Percentiles rank a stretch among this genome's conserved stretches.
These are phyloP conservation scores for Moelleriella libera DNA, from an alignment of 2,329 filamentous ascomycete genomes.

Conservation along the genomic window DNA sequence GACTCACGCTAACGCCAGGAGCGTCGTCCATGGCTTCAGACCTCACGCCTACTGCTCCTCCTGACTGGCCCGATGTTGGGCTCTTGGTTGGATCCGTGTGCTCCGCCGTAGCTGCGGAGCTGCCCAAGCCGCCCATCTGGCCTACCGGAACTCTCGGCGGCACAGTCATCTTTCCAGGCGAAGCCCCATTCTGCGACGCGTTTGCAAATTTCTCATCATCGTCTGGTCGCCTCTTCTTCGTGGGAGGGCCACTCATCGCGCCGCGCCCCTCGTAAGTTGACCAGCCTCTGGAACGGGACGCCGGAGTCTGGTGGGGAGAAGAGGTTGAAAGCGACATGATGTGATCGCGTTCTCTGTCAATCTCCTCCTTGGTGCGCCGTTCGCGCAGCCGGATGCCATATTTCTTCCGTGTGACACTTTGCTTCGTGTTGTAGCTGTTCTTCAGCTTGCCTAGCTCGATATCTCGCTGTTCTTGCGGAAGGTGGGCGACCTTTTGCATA, in stretches of 20 bases:
- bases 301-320: neutral
- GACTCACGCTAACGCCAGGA: neutral
- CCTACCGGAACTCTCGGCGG: conserved; percentile 14
- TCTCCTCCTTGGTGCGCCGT: conserved; percentile 30
- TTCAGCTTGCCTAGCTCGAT: conserved; percentile 26
- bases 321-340: conserved; percentile 8
- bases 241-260: neutral
- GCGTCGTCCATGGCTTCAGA: neutral
- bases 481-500: conserved; percentile 25
- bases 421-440: conserved; percentile 40
- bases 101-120: conserved; percentile 20
- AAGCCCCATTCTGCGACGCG: neutral
- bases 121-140: conserved; percentile 20
- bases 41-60: neutral
- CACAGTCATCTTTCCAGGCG: neutral
- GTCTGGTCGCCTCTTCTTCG: neutral
- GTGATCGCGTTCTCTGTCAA: conserved; percentile 27
- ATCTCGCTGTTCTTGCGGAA: conserved; percentile 19
- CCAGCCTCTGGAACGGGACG: too few species aligned
- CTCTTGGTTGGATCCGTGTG: conserved; percentile 19
- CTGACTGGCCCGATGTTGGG: conserved; percentile 8
- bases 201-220: neutral
- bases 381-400: conserved; percentile 40
- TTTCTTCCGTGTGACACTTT: conserved; percentile 41
- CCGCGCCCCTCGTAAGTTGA: neutral